Base-by-base conservation (phyloP, 306 rosid species). In the Ziziphus jujuba region DNA sequence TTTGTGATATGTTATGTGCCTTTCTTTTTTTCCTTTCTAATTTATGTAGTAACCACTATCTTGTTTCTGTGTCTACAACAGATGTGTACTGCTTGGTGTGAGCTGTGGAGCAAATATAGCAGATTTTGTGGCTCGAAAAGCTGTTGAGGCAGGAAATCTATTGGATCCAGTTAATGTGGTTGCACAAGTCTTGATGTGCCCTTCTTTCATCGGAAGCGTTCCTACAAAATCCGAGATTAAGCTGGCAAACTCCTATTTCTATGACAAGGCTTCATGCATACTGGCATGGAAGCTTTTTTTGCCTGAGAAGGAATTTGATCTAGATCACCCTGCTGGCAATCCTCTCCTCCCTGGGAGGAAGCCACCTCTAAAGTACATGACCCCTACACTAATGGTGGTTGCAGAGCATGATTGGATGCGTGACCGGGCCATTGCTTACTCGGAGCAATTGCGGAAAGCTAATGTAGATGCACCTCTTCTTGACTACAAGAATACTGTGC, bases 101-200 rank as follows among this genome's bases (percentile, higher is more conserved):
- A 92, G 97, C 80, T 86, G 91, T 76, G 98, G 98, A 72, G 96
- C 98, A 40, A 92, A 92, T 74, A 75, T 92, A 65, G 97, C 93
- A 16, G 82, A 92, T 63, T 80, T 81, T 49, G 90, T 90, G 56
- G 91, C 96, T 70, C 86, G 84, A 64, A 90, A 87, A 72, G 90
- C 93, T 25, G 93, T 86, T 28, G 95, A 83, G 75, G 82, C 85
- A 15, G 96, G 91, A 45, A 80, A 75, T 68, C 93, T 79, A 74
- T 68, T 90, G 77, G 90, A 92, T 71, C 98, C 98, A 20, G 75
- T 92, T 65, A 90, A 83, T 78, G 96, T 92, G 38, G 98, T 90
- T 34, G 98, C 98, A 20, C 97, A 90, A 82, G 73, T 90, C 75
- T 82, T 87, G 23, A 73, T 92, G 90, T 92, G 86, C 71, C 97